Evolutionary conservation across 306 rosid species (phyloP), one percentile per base, ranked within the genome.

Genomic region (Sicyos edulis): DNA sequence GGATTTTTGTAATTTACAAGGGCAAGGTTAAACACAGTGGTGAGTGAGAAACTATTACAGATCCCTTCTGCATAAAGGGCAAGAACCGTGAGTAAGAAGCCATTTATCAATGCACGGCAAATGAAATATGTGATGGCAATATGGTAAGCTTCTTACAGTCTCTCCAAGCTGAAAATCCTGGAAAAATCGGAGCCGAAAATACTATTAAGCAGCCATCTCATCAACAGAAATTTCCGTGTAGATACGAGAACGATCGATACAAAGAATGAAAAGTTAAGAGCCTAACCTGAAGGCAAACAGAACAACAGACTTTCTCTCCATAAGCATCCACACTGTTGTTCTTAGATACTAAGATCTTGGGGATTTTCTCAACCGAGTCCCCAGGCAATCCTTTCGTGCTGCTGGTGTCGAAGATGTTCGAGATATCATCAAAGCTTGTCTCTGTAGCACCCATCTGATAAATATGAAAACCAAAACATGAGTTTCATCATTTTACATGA

Each of bases 21-120:
- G 78, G 80, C 85, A 82, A 80, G 62, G 62, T 45, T 14, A 66
- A 37, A 53, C 11, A 55, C 24, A 54, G 17, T 6, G 26, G 22
- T 62, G 37, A 68, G 73, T 49, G 44, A 44, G 14, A 68, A 22
- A 68, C 49, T 68, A 68, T 88, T 80, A 91, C 84, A 95, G 85
- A 91, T 91, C 99, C 85, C 99, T 89, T 86, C 99, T 89, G 88
- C 99, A 95, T 53, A 95, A 74, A 50, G 99, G 99, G 80, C 99
- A 95, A 81, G 99, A 95, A 70, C 92, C 99, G 78, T 95, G 99
- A 79, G 91, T 87, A 56, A 89, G 80, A 69, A 95, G 97, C 99
- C 99, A 95, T 81, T 85, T 85, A 79, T 95, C 99, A 82, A 91
- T 95, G 91, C 99, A 95, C 51, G 99, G 96, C 67, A 91, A 82